Conservation (phyloP, 768 basidiomycete genomes). For the Dentipellis fragilis region DNA sequence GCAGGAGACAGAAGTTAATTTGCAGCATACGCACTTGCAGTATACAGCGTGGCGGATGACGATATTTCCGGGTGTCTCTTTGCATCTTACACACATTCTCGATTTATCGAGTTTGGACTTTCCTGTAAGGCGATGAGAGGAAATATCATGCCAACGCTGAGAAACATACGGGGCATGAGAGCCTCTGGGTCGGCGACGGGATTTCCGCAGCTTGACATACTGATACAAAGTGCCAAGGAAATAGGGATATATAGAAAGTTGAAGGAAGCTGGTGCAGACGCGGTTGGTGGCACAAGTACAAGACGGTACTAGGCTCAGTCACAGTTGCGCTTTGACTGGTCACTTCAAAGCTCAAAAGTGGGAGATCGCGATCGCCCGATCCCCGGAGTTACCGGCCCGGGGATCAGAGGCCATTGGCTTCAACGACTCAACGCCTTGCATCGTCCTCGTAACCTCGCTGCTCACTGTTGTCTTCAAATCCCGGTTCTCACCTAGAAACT, state of each 20-base stretch:
- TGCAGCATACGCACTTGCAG: conserved; percentile 49
- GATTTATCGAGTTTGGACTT: conserved; percentile 60
- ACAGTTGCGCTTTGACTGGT: too few species aligned
- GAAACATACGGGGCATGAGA: conserved; percentile 54
- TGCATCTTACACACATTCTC: conserved; percentile 67
- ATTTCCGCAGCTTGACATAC: conserved; percentile 40
- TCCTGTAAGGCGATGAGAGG: conserved; percentile 26
- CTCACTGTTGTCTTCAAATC: too few species aligned
- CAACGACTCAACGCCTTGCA: background rate
- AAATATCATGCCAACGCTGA: background rate
- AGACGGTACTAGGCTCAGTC: too few species aligned
- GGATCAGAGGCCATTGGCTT: background rate
- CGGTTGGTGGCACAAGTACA: background rate
- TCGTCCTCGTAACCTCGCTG: too few species aligned
- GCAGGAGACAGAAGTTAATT: background rate
- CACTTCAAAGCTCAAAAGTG: too few species aligned
- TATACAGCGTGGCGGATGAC: conserved; percentile 76
- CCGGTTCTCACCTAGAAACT: too few species aligned
- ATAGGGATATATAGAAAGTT: too few species aligned
- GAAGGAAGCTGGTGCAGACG: background rate
- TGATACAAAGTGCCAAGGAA: background rate
- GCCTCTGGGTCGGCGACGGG: conserved; percentile 46
- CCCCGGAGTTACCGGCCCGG: background rate
- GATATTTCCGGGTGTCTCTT: conserved; percentile 49
- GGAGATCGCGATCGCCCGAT: background rate